Evolutionary conservation across 257 asterid species (phyloP).

Genomic region (Solanum okadae): DNA sequence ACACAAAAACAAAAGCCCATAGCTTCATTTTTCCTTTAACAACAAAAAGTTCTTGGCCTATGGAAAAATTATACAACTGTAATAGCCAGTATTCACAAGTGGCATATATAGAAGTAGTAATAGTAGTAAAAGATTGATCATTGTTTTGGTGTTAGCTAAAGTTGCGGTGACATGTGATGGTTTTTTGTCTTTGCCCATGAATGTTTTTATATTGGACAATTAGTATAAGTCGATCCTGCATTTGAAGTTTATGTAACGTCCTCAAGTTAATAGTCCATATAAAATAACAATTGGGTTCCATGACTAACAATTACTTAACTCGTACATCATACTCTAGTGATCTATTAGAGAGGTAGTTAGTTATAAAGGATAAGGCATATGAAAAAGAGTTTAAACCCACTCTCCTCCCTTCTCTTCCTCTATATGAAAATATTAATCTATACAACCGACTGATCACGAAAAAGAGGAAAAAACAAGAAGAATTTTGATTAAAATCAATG

Average conservation of each 20-base stretch:
- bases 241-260: neutral
- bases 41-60: neutral
- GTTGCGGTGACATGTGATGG: constrained; percentile 14
- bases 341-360: no score
- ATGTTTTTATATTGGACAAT: neutral
- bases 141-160: neutral
- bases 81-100: neutral
- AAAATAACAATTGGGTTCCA: neutral
- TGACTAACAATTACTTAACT: neutral
- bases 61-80: neutral
- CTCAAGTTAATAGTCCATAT: neutral
- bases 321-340: neutral
- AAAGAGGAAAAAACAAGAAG: no score
- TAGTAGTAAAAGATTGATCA: neutral
- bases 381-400: no score
- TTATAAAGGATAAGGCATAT: no score
- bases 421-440: no score
- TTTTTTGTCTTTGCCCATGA: constrained; percentile 5
- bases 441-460: no score
- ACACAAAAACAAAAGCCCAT: constrained; percentile 21
- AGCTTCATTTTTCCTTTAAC: constrained; percentile 6
- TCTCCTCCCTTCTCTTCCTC: no score
- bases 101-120: neutral
- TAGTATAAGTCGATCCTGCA: fast-evolving
- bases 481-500: no score